These are phyloP conservation scores for Pseudocercospora crystallina DNA, from an alignment of 2,329 filamentous ascomycete genomes.

Conservation along the genomic window DNA sequence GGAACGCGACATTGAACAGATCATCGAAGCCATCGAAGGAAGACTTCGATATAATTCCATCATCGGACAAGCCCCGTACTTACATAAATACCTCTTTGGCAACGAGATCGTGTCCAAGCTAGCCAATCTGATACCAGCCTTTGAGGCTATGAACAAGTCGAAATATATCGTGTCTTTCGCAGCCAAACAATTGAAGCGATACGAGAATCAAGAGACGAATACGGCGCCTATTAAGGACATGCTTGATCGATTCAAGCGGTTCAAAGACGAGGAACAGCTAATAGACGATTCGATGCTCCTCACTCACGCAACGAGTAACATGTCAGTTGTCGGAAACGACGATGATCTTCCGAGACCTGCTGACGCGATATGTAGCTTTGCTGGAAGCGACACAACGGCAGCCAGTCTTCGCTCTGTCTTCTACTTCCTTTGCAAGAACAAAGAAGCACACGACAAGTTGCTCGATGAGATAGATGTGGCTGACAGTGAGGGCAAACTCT, in stretches of 20 bases:
- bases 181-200: conserved; percentile 21
- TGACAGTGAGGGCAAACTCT: conserved; percentile 27
- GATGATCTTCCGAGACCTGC: too few species aligned
- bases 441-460: conserved; percentile 31
- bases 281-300: conserved; percentile 17
- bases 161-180: conserved; percentile 27
- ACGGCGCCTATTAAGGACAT: conserved; percentile 22
- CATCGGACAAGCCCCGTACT: conserved; percentile 23
- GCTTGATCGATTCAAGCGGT: conserved; percentile 26
- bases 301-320: not conserved
- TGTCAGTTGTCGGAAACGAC: not conserved
- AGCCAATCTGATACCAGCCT: conserved; percentile 18
- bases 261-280: conserved; percentile 24
- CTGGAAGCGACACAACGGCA: conserved; percentile 40
- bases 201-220: conserved; percentile 23
- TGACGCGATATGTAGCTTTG: conserved; percentile 32
- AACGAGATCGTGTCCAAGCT: conserved; percentile 18
- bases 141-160: conserved; percentile 23
- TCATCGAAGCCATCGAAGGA: conserved; percentile 20
- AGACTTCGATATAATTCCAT: conserved; percentile 26
- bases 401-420: conserved; percentile 33
- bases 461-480: conserved; percentile 37
- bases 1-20: conserved; percentile 20
- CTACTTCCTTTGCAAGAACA: conserved; percentile 40
- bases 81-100: conserved; percentile 27